Evolutionary conservation across 768 basidiomycete species (phyloP), one percentile per base, ranked within the genome.

Genomic region (Podaxis rugospora): DNA sequence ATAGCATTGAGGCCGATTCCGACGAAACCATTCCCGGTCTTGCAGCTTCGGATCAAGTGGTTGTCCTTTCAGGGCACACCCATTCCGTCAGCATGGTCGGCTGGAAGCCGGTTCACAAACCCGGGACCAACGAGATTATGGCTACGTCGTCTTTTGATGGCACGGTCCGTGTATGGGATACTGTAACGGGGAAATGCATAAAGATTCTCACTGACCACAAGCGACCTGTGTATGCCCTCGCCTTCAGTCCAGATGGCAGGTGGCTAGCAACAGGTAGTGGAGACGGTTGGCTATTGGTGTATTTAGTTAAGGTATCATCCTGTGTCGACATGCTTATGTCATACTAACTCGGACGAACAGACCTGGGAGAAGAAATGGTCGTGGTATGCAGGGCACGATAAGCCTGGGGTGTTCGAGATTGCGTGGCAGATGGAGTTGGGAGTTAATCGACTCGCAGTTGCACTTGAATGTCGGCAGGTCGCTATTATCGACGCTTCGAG

Each of bases 81-180:
- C 79, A 84, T 62, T 81, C 85, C 53, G 83, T 93, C 55, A 88
- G 81, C 64, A 81, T 78, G 9, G 76, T 93, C 37, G 80, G 76
- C 6, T 93, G 92, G 92, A 88, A 87, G 70, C 85, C 87, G 9
- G 66, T 74, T 57, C 75, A 71, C 13, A 69, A 75, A n/a, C 63
- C 74, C 46, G 80, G 77, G 25, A 75, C 76, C 7, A 81, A 86
- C 66, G 86, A 89, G 55, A 69, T 90, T 5, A 68, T 93, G 11
- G 90, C 87, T 25, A 91, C 92, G 6, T 83, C 87, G 9, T 92
- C 92, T 4, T 93, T 93, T 67, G 94, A 96, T 68, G 76, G 78
- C 13, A 90, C 92, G 1, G 83, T 89, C 4, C 84, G 91, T 44
- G 65, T 96, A 32, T 96, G 93, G 93, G 89, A 95, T 71, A 83